Evolutionary conservation across 1,284 basidiomycete genomes (phyloP).

Genomic region (Cystobasidium pallidum): DNA sequence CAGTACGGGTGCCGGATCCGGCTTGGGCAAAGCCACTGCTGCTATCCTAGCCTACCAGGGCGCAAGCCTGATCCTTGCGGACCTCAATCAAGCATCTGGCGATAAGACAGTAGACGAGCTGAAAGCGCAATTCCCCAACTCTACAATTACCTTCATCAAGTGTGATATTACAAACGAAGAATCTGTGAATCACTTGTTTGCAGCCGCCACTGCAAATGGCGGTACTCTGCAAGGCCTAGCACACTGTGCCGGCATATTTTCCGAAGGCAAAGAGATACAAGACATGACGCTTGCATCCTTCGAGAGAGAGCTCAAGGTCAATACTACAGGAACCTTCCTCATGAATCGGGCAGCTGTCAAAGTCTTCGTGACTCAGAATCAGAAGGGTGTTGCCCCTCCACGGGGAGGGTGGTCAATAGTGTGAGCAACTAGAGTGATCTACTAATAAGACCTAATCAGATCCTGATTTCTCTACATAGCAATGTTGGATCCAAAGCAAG

Average conservation of each 20-base stretch:
- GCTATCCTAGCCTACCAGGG: conserved; percentile 41
- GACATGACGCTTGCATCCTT: conserved; percentile 32
- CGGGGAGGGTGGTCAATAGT: conserved; percentile 43
- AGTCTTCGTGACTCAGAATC: conserved; percentile 32
- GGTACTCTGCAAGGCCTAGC: conserved; percentile 34
- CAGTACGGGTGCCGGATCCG: conserved; percentile 42
- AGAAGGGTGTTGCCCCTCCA: conserved; percentile 26
- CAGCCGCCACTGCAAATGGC: neutral
- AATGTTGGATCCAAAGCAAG: conserved; percentile 44
- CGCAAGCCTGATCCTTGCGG: conserved; percentile 30
- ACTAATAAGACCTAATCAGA: neutral
- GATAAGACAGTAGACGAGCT: conserved; percentile 24
- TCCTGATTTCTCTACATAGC: neutral
- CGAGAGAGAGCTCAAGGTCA: conserved; percentile 41
- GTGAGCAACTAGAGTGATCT: neutral
- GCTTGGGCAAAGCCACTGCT: conserved; percentile 38
- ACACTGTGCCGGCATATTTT: conserved; percentile 45
- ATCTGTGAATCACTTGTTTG: conserved; percentile 28
- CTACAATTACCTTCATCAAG: conserved; percentile 4
- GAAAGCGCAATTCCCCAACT: conserved; percentile 11
- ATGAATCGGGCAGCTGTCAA: conserved; percentile 37
- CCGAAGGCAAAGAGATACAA: conserved; percentile 38
- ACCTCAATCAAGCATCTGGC: conserved; percentile 33
- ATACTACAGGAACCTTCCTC: conserved; percentile 43
- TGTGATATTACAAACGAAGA: conserved; percentile 39